phyloP scores from a whole-genome alignment of 1,284 basidiomycete species.

The Microbotryum intermedium region DNA sequence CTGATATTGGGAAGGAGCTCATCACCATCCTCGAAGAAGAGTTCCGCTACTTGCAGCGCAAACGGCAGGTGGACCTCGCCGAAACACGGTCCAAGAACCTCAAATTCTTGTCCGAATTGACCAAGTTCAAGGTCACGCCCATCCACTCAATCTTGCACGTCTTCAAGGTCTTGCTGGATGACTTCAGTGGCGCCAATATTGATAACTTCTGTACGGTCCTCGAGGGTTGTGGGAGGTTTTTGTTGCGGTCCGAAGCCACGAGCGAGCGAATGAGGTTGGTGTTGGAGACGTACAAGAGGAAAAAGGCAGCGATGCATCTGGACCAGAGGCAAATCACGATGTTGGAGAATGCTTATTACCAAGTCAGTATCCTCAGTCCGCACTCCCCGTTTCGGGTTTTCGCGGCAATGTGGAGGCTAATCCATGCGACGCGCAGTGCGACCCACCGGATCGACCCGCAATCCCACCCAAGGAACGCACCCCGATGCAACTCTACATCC shows the following conservation, averaged over 20 bases:
- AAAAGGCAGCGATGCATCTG: constrained; percentile 83
- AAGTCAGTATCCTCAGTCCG: constrained; percentile 48
- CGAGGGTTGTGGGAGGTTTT: constrained; percentile 88
- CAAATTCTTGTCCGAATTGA: constrained; percentile 79
- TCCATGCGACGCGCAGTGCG: constrained; percentile 56
- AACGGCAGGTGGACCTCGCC: constrained; percentile 80
- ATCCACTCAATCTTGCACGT: constrained; percentile 87
- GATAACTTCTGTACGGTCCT: constrained; percentile 86
- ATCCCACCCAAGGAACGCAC: constrained; percentile 75
- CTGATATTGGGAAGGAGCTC: constrained; percentile 76
- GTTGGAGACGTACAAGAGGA: constrained; percentile 89
- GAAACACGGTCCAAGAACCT: constrained; percentile 85
- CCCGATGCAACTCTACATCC: constrained; percentile 84
- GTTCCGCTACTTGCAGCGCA: constrained; percentile 89
- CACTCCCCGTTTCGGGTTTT: background rate
- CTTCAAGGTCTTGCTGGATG: constrained; percentile 93
- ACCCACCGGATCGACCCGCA: constrained; percentile 86
- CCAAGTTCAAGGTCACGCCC: constrained; percentile 91
- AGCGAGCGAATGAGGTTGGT: constrained; percentile 62
- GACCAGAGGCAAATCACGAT: constrained; percentile 81
- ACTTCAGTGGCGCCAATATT: constrained; percentile 83
- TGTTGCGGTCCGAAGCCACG: constrained; percentile 81
- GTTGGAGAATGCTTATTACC: constrained; percentile 97
- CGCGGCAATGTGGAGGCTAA: background rate
- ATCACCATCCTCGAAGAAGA: constrained; percentile 83